Base-by-base conservation (phyloP, 2,329 filamentous ascomycete genomes). In the Aspergillus glaucus region DNA sequence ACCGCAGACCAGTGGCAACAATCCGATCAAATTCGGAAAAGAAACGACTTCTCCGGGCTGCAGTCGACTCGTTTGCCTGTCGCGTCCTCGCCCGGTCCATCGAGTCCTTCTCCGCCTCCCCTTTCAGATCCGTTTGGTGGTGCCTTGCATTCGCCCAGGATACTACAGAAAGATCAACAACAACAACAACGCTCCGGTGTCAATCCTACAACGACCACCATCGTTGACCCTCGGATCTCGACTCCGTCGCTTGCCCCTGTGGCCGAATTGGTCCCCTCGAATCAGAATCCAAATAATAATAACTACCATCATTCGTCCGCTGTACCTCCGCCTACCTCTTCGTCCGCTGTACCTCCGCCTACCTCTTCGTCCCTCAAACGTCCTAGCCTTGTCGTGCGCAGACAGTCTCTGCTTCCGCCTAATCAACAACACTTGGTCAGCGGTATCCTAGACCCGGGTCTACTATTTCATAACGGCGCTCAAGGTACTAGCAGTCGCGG, bases 381-480 rank as follows among this genome's bases (percentile, higher is more conserved):
- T 30, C 67, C 66, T 14, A 64, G 61, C 41, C 55, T 69, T 44
- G 60, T 61, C 14, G 50, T 61, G 39, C 67, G 70, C 42, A 63
- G 66, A 9, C 69, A 72, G 52, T 72, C 69, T 48, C 61, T 72
- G 43, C 63, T 72, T 34, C 63, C 68, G n/a, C 48, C 61, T 3
- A 63, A 66, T 24, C 67, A 71, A 36, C 68, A 70, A 49, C 59
- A 70, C 39, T 56, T 71, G 52, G 65, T 71, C 46, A 62, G 54
- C 30, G 61, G 62, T 15, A 55, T 71, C 47, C 49, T 71, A 36
- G 63, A 68, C 32, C 57, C 60, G 6, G 59, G 50, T 9, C 53
- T 47, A 46, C 55, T 53, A 14, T 54, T 56, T 28, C 60, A 49
- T 22, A 48, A 53, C 45, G 60, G 57, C 36, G 60, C 60, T 19